Evolutionary conservation across 169 alveolate genomes (phyloP).

Genomic region (Cryptosporidium viatorum): DNA sequence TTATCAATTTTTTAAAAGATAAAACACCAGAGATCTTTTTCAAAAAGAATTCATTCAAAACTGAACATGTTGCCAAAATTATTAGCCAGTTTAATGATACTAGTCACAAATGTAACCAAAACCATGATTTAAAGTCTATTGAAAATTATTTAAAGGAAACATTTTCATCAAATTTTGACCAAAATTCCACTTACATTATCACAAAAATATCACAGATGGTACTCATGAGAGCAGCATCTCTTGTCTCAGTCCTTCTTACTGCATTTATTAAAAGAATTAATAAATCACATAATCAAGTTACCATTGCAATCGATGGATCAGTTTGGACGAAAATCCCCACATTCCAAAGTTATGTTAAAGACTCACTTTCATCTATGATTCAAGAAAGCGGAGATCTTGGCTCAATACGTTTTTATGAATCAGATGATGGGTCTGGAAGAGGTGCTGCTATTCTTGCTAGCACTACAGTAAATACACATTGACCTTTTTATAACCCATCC

Average conservation of each 20-base stretch:
- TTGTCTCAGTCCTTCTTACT: slow-evolving; percentile 37
- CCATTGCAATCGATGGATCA: slow-evolving; percentile 67
- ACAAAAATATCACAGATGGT: slow-evolving; percentile 16
- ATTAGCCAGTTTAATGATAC: background rate
- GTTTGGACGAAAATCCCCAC: slow-evolving; percentile 48
- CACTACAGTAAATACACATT: background rate
- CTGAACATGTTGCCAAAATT: slow-evolving; percentile 42
- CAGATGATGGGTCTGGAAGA: slow-evolving; percentile 71
- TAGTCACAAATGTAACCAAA: background rate
- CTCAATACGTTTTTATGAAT: slow-evolving; percentile 26
- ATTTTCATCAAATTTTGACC: background rate
- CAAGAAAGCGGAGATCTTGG: background rate
- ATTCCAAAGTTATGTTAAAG: slow-evolving; percentile 2
- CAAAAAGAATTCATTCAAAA: slow-evolving; percentile 14
- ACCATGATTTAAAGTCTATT: background rate
- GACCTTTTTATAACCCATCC: background rate
- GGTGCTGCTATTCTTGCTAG: slow-evolving; percentile 64
- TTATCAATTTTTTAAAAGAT: slow-evolving; percentile 82
- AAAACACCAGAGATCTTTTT: slow-evolving; percentile 80
- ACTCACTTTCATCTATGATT: slow-evolving; percentile 1
- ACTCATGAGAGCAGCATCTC: slow-evolving; percentile 48
- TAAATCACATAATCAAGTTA: background rate
- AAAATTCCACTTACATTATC: background rate
- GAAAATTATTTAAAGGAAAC: background rate
- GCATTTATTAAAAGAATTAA: slow-evolving; percentile 23